Base-by-base conservation (phyloP, 1,139 yeast species). In the Pneumocystis jirovecii region DNA sequence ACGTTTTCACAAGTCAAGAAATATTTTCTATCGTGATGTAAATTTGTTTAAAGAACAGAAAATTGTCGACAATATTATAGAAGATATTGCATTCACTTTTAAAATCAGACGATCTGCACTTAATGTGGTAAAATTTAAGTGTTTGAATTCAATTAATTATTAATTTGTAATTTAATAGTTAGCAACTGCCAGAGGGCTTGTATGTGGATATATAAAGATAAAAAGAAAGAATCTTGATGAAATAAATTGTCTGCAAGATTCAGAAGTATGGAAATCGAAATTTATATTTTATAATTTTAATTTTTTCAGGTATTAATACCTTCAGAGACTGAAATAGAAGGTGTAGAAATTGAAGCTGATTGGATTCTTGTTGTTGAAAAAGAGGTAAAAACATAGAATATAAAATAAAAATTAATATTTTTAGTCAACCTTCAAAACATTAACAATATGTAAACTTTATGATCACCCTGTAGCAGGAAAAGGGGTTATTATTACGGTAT, bases 11-110 rank as follows among this genome's bases (percentile, higher is more conserved):
- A 91, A 0, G 79, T 80, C 29, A 66, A 75, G 95, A 68, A 91
- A 87, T 70, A 68, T 87, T 0, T 87, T 78, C 74, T 87, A 87
- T 72, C 81, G 80, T 66, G 86, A 86, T 71, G 88, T 85, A 0
- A 76, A 74, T 7, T 71, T 86, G 6, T 87, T 85, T 72, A 72
- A 74, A 45, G 72, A 72, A 1, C 93, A 87, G 71, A 25, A 69
- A 0, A 72, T 69, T 4, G 83, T 85, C 1, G 82, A 82, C 66
- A 65, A 70, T 0, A 70, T 79, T 1, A 69, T 87, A 1, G 79
- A 77, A n/a, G 69, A 68, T 42, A 63, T 77, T 12, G 70, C 73
- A 3, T 40, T 66, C 4, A 64, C 73, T 1, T 64, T 77, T 8
- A 68, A 68, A 1, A 70, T 74, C 3, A 70, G 72, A 1, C 69